These are phyloP conservation scores for Coccomyxa sp. DNA, from an alignment of 139 green algal genomes.

Conservation along the genomic window DNA sequence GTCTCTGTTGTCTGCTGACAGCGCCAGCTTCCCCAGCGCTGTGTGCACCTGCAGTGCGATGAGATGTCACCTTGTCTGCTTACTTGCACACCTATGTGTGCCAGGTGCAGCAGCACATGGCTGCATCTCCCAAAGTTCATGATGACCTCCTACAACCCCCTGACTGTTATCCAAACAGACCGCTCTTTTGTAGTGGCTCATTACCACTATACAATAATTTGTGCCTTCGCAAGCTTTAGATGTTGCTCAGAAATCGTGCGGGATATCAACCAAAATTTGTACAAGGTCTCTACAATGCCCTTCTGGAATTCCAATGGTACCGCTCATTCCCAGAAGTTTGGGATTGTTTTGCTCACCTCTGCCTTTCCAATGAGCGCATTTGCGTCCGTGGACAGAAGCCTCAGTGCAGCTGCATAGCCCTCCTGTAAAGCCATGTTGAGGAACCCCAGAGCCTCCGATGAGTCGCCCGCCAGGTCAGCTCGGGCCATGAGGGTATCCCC, in stretches of 20 bases:
- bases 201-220: no score
- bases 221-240: background rate
- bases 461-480: constrained; percentile 30
- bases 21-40: background rate
- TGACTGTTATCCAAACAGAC: background rate
- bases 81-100: background rate
- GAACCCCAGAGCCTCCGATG: background rate
- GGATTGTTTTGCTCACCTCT: no score
- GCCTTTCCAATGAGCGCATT: constrained; percentile 49
- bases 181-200: no score
- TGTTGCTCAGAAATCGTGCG: background rate
- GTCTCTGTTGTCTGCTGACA: background rate
- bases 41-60: background rate
- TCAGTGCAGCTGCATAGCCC: constrained; percentile 61
- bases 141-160: background rate
- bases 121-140: background rate
- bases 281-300: background rate
- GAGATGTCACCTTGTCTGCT: background rate
- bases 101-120: background rate
- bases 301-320: background rate
- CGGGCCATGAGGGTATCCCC: constrained; percentile 55
- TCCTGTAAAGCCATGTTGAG: constrained; percentile 41
- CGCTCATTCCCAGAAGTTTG: background rate
- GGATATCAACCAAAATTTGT: background rate
- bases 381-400: constrained; percentile 30